Evolutionary conservation across 495 filamentous ascomycete genomes (phyloP), one percentile per base, ranked within the genome.

Genomic region (Choiromyces venosus): DNA sequence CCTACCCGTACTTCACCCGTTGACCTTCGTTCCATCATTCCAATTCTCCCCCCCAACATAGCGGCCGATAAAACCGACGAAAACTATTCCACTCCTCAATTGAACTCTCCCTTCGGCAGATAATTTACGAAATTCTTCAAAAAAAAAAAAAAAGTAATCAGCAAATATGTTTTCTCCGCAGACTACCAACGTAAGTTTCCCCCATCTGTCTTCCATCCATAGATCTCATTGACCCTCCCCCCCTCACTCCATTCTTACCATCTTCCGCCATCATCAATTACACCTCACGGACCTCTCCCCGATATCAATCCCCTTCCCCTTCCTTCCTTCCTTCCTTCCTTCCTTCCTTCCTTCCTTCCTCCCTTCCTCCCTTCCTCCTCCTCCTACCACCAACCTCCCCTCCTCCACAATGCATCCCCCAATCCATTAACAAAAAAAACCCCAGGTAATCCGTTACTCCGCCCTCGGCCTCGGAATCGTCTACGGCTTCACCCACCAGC

Each of bases 401-500:
- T 66, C 21, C 67, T 71, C 70, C 52, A 69, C 76, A 39, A 72
- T 74, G 42, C 66, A 77, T 61, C 25, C 71, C 67, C 44, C 70
- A 75, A 66, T 74, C 79, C 70, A 71, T 68, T 71, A 25, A 38
- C 18, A 18, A 73, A 42, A 52, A 29, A 66, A 72, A 67, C 40
- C 40, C 71, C 83, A 99, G 96, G 93, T 99, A 83, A 87, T 98
- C 83, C 93, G 95, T 81, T 99, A 93, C 85, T 91, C 92, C 76
- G 93, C 93, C 81, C 91, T 98, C 75, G 90, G 88, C 78, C 83
- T 91, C 80, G 95, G 95, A 83, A 84, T 97, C 80, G 87, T 96
- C 82, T 98, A 98, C 86, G 95, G 95, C 82, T 85, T 97, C 83
- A 91, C 89, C 82, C 93, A 97, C 86, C 96, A 99, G 85, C 86